Conservation (phyloP, 257 asterid species). For the Cynanchum wilfordii region DNA sequence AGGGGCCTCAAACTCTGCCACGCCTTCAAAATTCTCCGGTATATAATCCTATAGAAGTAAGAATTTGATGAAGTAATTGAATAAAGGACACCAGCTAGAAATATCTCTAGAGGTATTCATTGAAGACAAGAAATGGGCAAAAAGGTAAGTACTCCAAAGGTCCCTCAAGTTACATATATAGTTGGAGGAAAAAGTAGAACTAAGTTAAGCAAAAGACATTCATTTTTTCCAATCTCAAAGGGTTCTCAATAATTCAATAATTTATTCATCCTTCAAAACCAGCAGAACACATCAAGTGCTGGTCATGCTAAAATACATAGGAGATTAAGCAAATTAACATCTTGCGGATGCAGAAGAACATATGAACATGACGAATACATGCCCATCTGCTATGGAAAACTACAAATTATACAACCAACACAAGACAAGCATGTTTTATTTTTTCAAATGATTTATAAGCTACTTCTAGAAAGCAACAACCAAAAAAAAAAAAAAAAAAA, state of each 20-base stretch:
- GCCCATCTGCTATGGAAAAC: not conserved
- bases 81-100: not conserved
- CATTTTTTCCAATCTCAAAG: too few relatives aligned
- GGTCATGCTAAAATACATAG: not conserved
- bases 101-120: not conserved
- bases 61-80: not conserved
- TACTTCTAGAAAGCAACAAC: not conserved
- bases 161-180: too few relatives aligned
- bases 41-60: conserved; percentile 46
- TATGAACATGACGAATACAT: not conserved
- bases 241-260: too few relatives aligned
- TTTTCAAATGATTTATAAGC: not conserved
- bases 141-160: not conserved
- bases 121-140: not conserved
- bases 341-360: not conserved
- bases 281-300: too few relatives aligned
- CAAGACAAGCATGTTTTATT: not conserved
- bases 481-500: too few relatives aligned
- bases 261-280: too few relatives aligned
- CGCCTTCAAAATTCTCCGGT: conserved; percentile 76
- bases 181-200: too few relatives aligned
- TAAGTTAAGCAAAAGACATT: too few relatives aligned
- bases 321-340: not conserved
- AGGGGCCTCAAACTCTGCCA: conserved; percentile 81
- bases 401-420: not conserved